These are phyloP conservation scores for Gossypium lobatum DNA, from an alignment of 441 rosid genomes.

Conservation along the genomic window DNA sequence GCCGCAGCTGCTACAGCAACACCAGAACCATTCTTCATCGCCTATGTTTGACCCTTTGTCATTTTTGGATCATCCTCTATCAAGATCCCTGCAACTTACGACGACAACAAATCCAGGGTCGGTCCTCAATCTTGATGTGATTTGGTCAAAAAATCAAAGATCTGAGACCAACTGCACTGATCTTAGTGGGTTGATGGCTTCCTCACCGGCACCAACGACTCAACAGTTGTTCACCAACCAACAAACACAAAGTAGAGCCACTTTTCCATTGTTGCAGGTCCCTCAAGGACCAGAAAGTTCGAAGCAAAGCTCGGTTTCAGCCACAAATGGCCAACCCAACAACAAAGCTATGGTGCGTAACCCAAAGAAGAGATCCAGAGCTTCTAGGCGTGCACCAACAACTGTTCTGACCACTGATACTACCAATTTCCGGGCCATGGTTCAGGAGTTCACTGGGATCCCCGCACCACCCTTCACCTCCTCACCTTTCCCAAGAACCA, in stretches of 20 bases:
- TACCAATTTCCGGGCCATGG: conserved; percentile 71
- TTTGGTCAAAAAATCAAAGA: conserved; percentile 40
- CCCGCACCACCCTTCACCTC: conserved; percentile 61
- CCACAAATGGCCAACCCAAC: conserved; percentile 11
- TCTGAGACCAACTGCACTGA: conserved; percentile 43
- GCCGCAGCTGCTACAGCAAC: conserved; percentile 22
- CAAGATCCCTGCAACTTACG: conserved; percentile 15
- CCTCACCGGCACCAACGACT: conserved; percentile 27
- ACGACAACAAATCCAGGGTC: conserved; percentile 23
- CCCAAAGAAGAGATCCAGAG: conserved; percentile 64
- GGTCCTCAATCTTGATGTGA: conserved; percentile 32
- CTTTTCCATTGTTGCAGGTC: conserved; percentile 8
- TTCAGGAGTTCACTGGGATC: conserved; percentile 74
- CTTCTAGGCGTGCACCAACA: conserved; percentile 72
- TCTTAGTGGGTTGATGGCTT: conserved; percentile 31
- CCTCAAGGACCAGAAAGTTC: conserved; percentile 7
- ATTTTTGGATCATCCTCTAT: conserved; percentile 35
- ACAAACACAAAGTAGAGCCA: background rate
- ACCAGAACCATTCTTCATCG: conserved; percentile 21
- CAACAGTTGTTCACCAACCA: conserved; percentile 24
- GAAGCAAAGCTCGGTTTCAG: conserved; percentile 6
- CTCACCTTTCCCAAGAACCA: conserved; percentile 45
- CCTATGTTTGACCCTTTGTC: conserved; percentile 44
- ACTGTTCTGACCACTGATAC: conserved; percentile 70
- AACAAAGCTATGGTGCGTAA: conserved; percentile 30